Evolutionary conservation across 2,329 filamentous ascomycete genomes (phyloP).

Genomic region (Scopulariopsis brevicaulis): DNA sequence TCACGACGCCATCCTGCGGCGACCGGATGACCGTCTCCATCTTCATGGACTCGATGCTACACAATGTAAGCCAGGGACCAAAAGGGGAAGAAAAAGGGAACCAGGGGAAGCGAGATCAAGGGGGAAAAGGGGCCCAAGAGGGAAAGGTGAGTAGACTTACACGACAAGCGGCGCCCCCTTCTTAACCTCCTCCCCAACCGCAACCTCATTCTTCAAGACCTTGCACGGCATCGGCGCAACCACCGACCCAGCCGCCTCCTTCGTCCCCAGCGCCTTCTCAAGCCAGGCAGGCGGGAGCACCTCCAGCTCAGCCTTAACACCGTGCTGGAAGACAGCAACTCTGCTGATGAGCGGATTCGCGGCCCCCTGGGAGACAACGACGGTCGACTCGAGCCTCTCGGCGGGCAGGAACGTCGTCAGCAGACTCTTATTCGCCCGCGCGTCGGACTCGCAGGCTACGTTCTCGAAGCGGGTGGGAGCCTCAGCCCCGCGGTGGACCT

Average conservation of each 20-base stretch:
- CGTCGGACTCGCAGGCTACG: conserved; percentile 22
- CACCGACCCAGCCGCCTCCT: conserved; percentile 72
- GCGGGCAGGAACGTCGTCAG: conserved; percentile 72
- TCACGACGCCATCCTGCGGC: conserved; percentile 59
- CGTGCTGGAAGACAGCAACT: conserved; percentile 67
- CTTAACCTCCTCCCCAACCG: conserved; percentile 68
- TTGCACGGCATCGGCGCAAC: conserved; percentile 97
- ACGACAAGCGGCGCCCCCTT: conserved; percentile 85
- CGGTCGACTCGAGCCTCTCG: conserved; percentile 67
- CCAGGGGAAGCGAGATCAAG: not conserved
- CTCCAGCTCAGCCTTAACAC: conserved; percentile 45
- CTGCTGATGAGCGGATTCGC: conserved; percentile 24
- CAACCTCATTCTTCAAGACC: conserved; percentile 79
- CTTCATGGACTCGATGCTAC: conserved; percentile 75
- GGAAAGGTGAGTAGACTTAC: conserved; percentile 27
- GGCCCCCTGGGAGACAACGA: conserved; percentile 48
- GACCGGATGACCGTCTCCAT: conserved; percentile 80
- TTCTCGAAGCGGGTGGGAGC: conserved; percentile 27
- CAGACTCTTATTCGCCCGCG: conserved; percentile 13
- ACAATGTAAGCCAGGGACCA: conserved; percentile 12
- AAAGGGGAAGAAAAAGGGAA: not conserved
- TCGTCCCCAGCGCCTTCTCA: conserved; percentile 75
- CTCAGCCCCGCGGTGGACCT: conserved; percentile 28
- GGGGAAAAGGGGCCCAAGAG: not conserved
- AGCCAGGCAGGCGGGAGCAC: conserved; percentile 65